Percentiles rank a stretch among this genome's conserved stretches.
These are phyloP conservation scores for Exophiala viscosa DNA, from an alignment of 2,329 filamentous ascomycete species.

Conservation along the genomic window DNA sequence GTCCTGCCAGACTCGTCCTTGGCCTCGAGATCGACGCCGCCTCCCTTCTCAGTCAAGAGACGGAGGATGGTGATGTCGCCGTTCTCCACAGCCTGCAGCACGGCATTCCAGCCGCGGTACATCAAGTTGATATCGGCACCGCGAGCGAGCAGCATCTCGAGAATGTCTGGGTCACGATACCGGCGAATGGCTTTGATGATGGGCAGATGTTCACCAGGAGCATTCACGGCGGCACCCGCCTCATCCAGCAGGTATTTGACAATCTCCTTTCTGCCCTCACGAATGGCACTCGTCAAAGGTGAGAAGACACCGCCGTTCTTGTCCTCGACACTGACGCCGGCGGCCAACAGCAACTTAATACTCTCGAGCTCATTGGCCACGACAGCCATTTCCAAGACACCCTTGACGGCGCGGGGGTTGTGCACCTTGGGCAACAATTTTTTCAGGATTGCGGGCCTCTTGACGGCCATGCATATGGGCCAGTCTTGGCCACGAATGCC, in stretches of 20 bases:
- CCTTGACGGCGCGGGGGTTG: conserved; percentile 61
- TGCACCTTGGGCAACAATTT: conserved; percentile 56
- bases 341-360: conserved; percentile 61
- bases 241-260: conserved; percentile 60
- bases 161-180: conserved; percentile 56
- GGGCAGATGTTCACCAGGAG: conserved; percentile 66
- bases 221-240: conserved; percentile 61
- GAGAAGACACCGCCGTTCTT: conserved; percentile 71
- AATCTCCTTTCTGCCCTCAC: conserved; percentile 60
- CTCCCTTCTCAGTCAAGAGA: conserved; percentile 39
- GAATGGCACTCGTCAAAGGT: conserved; percentile 63
- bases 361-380: conserved; percentile 64
- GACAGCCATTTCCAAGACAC: conserved; percentile 65
- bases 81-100: conserved; percentile 64
- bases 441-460: conserved; percentile 57
- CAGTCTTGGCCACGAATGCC: conserved; percentile 64
- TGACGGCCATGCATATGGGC: conserved; percentile 67
- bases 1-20: conserved; percentile 54
- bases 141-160: conserved; percentile 59
- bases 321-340: conserved; percentile 66
- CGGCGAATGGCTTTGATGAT: conserved; percentile 66
- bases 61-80: conserved; percentile 55
- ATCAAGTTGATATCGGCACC: conserved; percentile 66
- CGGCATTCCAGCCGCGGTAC: conserved; percentile 63
- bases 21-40: conserved; percentile 38